Evolutionary conservation across 768 basidiomycete species (phyloP).

Genomic region (Dacryopinax spathularia): DNA sequence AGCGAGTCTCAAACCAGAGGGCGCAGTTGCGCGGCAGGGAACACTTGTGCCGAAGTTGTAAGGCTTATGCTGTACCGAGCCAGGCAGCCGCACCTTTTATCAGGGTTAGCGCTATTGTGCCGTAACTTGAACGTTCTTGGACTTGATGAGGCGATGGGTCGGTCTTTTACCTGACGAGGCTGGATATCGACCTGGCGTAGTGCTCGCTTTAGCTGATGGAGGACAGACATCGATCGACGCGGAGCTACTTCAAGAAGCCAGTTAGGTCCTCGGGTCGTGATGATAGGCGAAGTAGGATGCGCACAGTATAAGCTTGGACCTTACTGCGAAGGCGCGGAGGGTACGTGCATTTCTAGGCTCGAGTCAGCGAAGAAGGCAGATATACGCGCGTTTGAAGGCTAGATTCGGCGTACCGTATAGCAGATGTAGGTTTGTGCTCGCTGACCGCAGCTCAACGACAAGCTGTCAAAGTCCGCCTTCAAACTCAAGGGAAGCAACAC

Average conservation of each 20-base stretch:
- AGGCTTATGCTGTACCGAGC: slow-evolving; percentile 29
- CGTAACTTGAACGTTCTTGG: slow-evolving; percentile 45
- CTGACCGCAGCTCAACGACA: background rate
- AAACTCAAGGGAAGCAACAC: slow-evolving; percentile 7
- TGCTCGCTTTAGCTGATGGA: slow-evolving; percentile 12
- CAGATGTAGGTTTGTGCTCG: slow-evolving; percentile 44
- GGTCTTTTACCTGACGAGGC: slow-evolving; percentile 10
- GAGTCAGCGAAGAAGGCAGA: background rate
- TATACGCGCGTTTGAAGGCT: slow-evolving; percentile 15
- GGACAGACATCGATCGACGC: background rate
- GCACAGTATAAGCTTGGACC: slow-evolving; percentile 39
- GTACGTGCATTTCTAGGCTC: slow-evolving; percentile 16
- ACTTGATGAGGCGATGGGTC: slow-evolving; percentile 9
- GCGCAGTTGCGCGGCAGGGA: slow-evolving; percentile 37
- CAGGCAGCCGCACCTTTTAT: slow-evolving; percentile 31
- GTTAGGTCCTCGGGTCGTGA: slow-evolving; percentile 27
- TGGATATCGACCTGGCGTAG: slow-evolving; percentile 14
- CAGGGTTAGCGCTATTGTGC: slow-evolving; percentile 36
- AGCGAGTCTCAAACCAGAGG: background rate
- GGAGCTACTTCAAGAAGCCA: background rate
- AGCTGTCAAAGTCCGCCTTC: background rate
- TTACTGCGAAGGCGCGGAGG: slow-evolving; percentile 37
- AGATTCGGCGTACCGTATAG: slow-evolving; percentile 43
- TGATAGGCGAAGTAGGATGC: slow-evolving; percentile 33
- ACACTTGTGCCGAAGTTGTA: slow-evolving; percentile 42